phyloP scores from a whole-genome alignment of 1,284 basidiomycete genomes.

The Apiotrichum veenhuisii region DNA sequence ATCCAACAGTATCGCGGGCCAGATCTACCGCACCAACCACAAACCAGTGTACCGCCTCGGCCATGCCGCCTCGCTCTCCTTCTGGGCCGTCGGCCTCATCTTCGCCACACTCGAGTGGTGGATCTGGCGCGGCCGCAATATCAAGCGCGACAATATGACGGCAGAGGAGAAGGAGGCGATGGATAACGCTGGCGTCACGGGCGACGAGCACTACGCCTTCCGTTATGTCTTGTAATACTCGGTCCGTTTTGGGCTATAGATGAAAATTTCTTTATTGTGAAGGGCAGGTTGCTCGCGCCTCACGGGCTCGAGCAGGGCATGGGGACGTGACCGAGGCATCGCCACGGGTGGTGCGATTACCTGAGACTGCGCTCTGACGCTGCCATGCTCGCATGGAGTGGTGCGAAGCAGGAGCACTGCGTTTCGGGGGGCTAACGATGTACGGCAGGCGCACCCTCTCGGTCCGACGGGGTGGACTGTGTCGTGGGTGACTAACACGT shows the following conservation, averaged over 20 bases:
- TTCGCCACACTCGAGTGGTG: slow-evolving; percentile 8
- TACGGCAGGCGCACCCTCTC: too few relatives aligned
- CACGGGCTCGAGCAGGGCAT: too few relatives aligned
- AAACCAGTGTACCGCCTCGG: slow-evolving; percentile 7
- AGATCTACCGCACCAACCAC: slow-evolving; percentile 9
- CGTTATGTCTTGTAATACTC: slow-evolving; percentile 6
- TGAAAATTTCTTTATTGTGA: neutral
- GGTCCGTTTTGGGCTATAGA: neutral
- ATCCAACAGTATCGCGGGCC: slow-evolving; percentile 4
- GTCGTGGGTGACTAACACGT: too few relatives aligned
- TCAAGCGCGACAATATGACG: slow-evolving; percentile 1
- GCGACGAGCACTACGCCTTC: slow-evolving; percentile 8
- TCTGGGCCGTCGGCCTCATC: slow-evolving; percentile 5
- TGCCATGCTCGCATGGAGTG: too few relatives aligned
- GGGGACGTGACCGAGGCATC: too few relatives aligned
- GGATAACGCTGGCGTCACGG: slow-evolving; percentile 5
- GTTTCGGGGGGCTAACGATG: too few relatives aligned
- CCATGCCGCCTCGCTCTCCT: slow-evolving; percentile 3
- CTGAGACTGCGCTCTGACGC: too few relatives aligned
- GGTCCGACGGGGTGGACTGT: too few relatives aligned
- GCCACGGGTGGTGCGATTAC: too few relatives aligned
- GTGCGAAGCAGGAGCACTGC: too few relatives aligned
- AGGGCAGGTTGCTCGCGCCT: too few relatives aligned
- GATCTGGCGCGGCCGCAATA: slow-evolving; percentile 7
- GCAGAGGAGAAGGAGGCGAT: neutral